phyloP scores from a whole-genome alignment of 106 monocot species.

The Dioscorea alata region DNA sequence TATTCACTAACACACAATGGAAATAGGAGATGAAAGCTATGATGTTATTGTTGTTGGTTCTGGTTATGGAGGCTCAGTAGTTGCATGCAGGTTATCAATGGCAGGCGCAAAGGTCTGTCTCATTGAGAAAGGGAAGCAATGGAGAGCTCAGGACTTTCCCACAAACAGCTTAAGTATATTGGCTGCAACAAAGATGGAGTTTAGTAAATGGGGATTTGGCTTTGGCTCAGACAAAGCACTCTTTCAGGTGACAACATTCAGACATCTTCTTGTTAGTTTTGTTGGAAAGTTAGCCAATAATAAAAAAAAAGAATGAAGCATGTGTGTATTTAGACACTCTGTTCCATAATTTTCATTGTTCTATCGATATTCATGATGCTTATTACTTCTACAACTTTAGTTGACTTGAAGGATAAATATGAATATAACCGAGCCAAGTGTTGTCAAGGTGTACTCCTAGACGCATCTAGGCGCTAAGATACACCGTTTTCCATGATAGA shows the following conservation, averaged over 20 bases:
- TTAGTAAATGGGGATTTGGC: constrained; percentile 13
- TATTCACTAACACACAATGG: background rate
- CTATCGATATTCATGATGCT: too few species aligned
- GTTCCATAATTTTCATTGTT: too few species aligned
- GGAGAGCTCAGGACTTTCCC: constrained; percentile 29
- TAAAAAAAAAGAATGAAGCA: too few species aligned
- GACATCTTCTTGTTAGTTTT: too few species aligned
- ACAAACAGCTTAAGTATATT: constrained; percentile 8
- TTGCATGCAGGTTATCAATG: constrained; percentile 24
- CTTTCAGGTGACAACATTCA: constrained; percentile 15
- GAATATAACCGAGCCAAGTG: too few species aligned
- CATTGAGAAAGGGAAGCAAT: constrained; percentile 24
- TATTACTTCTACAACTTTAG: too few species aligned
- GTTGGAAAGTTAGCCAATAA: too few species aligned
- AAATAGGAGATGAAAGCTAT: constrained; percentile 8
- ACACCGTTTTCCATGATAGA: too few species aligned
- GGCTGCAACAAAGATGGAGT: constrained; percentile 16
- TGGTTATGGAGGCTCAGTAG: constrained; percentile 31
- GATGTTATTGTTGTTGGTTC: constrained; percentile 33
- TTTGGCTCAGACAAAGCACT: constrained; percentile 20
- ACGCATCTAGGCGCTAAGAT: too few species aligned
- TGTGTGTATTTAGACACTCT: too few species aligned
- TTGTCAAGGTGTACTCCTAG: too few species aligned
- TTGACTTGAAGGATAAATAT: too few species aligned
- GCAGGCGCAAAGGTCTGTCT: constrained; percentile 26